Evolutionary conservation across 805 yeast species (phyloP).

Genomic region (Yueomyces sp.): DNA sequence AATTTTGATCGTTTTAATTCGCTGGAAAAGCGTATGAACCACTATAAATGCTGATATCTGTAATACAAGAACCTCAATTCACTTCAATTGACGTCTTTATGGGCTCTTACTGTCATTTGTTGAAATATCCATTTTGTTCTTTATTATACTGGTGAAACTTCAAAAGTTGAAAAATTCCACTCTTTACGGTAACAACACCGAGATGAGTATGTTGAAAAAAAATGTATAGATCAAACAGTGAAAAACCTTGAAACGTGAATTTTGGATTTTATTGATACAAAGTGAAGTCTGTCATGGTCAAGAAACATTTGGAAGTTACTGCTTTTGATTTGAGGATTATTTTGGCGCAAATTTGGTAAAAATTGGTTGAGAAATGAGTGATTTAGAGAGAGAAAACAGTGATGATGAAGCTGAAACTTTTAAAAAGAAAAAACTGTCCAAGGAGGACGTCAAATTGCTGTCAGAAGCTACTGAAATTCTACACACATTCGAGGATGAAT

Average conservation of each 20-base stretch:
- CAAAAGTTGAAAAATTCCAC: no score
- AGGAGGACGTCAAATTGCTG: background rate
- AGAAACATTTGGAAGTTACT: background rate
- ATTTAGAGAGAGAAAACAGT: background rate
- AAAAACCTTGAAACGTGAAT: no score
- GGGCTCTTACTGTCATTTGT: background rate
- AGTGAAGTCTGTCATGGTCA: no score
- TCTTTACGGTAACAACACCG: no score
- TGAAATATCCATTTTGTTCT: background rate
- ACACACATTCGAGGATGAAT: constrained; percentile 34
- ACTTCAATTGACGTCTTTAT: background rate
- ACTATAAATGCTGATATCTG: background rate
- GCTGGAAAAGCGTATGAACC: no score
- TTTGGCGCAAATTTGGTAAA: background rate
- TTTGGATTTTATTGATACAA: no score
- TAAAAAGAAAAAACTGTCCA: background rate
- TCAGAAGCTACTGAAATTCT: constrained; percentile 20
- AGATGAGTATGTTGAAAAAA: no score
- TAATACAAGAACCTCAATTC: background rate
- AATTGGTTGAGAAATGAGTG: background rate
- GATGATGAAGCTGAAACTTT: background rate
- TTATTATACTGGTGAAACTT: no score
- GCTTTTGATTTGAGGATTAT: background rate
- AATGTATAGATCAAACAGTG: no score
- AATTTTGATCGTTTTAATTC: no score